Conservation (phyloP, 2,329 filamentous ascomycete species). For the Pestalotiopsis sp. region DNA sequence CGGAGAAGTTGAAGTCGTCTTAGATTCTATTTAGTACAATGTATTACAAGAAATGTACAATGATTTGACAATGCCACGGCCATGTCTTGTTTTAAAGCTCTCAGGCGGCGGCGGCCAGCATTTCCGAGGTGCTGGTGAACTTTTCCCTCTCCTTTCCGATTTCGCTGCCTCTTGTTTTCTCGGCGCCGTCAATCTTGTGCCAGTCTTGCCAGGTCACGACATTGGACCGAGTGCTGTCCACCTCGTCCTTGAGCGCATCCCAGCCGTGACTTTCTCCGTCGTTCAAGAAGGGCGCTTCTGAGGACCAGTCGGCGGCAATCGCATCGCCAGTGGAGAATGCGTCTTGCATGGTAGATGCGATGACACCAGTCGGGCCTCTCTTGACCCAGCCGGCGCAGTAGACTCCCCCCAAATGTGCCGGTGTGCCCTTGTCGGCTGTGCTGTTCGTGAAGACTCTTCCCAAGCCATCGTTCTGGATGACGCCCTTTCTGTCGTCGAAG, state of each 20-base stretch:
- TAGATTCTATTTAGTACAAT: slow-evolving; percentile 22
- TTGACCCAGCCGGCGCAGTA: slow-evolving; percentile 99
- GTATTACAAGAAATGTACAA: slow-evolving; percentile 11
- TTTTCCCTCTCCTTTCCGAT: slow-evolving; percentile 80
- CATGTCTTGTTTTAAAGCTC: slow-evolving; percentile 12
- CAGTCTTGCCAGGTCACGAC: slow-evolving; percentile 84
- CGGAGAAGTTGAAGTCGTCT: slow-evolving; percentile 81
- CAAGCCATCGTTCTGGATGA: slow-evolving; percentile 79
- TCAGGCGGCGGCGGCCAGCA: slow-evolving; percentile 55
- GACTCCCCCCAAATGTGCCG: slow-evolving; percentile 63
- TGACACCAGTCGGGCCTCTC: slow-evolving; percentile 89
- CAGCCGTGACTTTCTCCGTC: slow-evolving; percentile 57
- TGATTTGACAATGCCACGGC: background rate
- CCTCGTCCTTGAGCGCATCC: slow-evolving; percentile 71
- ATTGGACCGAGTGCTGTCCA: slow-evolving; percentile 54
- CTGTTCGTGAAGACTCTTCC: slow-evolving; percentile 63
- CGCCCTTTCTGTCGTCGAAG: slow-evolving; percentile 74
- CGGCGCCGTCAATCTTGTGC: slow-evolving; percentile 77
- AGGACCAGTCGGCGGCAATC: slow-evolving; percentile 75
- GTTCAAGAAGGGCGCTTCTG: slow-evolving; percentile 41
- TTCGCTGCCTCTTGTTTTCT: slow-evolving; percentile 65
- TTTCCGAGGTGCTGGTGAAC: slow-evolving; percentile 58
- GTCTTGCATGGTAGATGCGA: slow-evolving; percentile 94
- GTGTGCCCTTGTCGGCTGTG: slow-evolving; percentile 35
- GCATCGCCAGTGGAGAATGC: slow-evolving; percentile 88